phyloP scores from a whole-genome alignment of 2,329 filamentous ascomycete genomes.

The Botrytis hyacinthi region DNA sequence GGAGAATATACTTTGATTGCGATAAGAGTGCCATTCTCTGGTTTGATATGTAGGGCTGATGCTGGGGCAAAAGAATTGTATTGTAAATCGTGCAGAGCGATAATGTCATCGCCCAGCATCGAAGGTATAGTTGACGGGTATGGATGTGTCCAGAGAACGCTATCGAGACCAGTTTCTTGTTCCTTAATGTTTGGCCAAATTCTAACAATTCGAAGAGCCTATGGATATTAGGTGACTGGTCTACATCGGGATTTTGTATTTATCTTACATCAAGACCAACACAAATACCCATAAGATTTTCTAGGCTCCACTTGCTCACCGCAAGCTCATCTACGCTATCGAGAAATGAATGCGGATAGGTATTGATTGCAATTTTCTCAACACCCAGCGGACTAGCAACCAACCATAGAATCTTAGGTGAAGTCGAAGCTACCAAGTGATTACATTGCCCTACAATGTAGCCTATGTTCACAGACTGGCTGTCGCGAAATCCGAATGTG shows the following conservation, averaged over 20 bases:
- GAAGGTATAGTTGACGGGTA: not conserved
- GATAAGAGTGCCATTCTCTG: not conserved
- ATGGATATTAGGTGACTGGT: not conserved
- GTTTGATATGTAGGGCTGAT: not conserved
- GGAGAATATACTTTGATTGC: not conserved
- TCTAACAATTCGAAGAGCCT: not conserved
- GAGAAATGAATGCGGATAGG: not conserved
- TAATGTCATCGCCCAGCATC: not conserved
- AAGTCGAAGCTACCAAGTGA: not conserved
- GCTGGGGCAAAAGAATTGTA: not conserved
- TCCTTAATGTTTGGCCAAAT: not conserved
- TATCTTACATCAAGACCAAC: not conserved
- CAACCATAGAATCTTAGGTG: not conserved
- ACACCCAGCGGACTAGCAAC: not conserved
- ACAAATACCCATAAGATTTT: not conserved
- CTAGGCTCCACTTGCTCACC: not conserved
- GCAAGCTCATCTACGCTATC: not conserved
- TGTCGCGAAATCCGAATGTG: too few relatives aligned
- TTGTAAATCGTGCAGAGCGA: not conserved
- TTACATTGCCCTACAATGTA: too few relatives aligned
- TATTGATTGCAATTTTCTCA: not conserved
- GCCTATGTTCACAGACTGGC: too few relatives aligned
- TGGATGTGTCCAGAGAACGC: not conserved
- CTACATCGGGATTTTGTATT: not conserved
- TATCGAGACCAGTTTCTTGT: not conserved